Evolutionary conservation across 371 early-diverging fungal species (phyloP).

Genomic region (Rhizomucor pusillus): DNA sequence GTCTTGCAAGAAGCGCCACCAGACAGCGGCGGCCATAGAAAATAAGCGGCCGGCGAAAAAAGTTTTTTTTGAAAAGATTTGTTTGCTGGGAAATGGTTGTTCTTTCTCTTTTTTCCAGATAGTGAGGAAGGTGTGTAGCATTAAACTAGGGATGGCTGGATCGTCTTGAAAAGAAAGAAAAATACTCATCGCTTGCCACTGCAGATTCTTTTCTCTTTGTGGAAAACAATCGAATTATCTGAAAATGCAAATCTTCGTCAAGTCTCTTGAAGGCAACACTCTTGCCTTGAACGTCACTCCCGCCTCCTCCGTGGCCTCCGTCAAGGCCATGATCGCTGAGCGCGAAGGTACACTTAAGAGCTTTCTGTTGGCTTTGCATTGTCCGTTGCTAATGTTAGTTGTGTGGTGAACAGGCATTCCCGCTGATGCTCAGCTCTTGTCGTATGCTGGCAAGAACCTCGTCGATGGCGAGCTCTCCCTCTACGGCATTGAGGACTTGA

Average conservation of each 20-base stretch:
- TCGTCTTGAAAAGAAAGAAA: too few species aligned
- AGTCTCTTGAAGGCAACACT: slow-evolving; percentile 87
- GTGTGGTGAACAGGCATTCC: slow-evolving; percentile 65
- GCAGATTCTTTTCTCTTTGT: slow-evolving; percentile 7
- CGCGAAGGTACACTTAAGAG: slow-evolving; percentile 67
- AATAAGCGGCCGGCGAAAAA: neutral
- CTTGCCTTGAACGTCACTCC: slow-evolving; percentile 82
- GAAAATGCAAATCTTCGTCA: slow-evolving; percentile 87
- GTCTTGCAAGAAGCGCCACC: too few species aligned
- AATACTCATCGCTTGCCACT: too few species aligned
- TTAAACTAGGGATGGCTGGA: neutral
- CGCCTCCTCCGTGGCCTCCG: slow-evolving; percentile 77
- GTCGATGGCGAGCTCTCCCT: slow-evolving; percentile 72
- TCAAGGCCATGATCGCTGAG: slow-evolving; percentile 89
- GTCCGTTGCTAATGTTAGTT: too few species aligned
- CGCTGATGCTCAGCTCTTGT: slow-evolving; percentile 90
- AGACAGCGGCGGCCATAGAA: too few species aligned
- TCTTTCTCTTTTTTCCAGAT: slow-evolving; percentile 11
- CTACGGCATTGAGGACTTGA: slow-evolving; percentile 89
- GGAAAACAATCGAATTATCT: slow-evolving; percentile 23
- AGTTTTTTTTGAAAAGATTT: neutral
- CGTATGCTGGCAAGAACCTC: slow-evolving; percentile 94
- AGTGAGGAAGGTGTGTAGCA: slow-evolving; percentile 11
- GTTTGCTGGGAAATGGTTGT: neutral
- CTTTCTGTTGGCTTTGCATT: too few species aligned